These are phyloP conservation scores for Shiraia sp. DNA, from an alignment of 2,329 filamentous ascomycete species.

Conservation along the genomic window DNA sequence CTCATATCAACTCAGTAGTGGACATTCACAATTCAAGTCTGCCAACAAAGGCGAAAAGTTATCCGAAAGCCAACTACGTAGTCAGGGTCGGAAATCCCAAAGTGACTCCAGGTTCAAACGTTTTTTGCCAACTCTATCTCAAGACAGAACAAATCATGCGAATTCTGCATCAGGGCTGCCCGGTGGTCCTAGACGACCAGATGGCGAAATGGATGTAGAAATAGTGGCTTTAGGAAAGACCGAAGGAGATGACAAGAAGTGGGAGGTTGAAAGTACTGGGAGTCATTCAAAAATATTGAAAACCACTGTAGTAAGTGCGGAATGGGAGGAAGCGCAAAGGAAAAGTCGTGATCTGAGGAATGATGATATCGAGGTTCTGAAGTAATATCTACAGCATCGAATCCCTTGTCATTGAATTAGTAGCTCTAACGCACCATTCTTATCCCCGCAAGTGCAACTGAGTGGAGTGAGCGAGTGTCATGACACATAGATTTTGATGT, in stretches of 20 bases:
- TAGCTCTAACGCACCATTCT: too few species aligned
- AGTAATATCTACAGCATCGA: constrained; percentile 2
- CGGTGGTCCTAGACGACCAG: constrained; percentile 33
- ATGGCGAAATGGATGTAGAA: constrained; percentile 37
- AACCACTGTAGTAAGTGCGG: constrained; percentile 40
- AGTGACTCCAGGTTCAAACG: constrained; percentile 27
- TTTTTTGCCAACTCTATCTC: constrained; percentile 35
- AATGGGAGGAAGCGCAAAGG: constrained; percentile 36
- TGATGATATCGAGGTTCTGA: constrained; percentile 29
- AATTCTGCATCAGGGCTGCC: constrained; percentile 42
- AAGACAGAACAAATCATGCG: constrained; percentile 30
- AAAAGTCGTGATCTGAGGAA: constrained; percentile 17
- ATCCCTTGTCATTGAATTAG: too few species aligned
- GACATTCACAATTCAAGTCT: constrained; percentile 10
- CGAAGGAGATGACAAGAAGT: constrained; percentile 24
- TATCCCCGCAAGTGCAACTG: too few species aligned
- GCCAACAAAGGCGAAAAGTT: constrained; percentile 9
- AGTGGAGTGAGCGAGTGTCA: too few species aligned
- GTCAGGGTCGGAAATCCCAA: constrained; percentile 20
- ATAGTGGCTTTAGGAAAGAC: constrained; percentile 28
- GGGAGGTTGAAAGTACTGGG: constrained; percentile 39
- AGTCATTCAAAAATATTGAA: constrained; percentile 42
- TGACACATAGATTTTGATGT: too few species aligned
- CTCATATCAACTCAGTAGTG: constrained; percentile 37
- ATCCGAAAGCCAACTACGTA: background rate